Base-by-base conservation (phyloP, 2,329 filamentous ascomycete species). In the Fusarium marasasianum region DNA sequence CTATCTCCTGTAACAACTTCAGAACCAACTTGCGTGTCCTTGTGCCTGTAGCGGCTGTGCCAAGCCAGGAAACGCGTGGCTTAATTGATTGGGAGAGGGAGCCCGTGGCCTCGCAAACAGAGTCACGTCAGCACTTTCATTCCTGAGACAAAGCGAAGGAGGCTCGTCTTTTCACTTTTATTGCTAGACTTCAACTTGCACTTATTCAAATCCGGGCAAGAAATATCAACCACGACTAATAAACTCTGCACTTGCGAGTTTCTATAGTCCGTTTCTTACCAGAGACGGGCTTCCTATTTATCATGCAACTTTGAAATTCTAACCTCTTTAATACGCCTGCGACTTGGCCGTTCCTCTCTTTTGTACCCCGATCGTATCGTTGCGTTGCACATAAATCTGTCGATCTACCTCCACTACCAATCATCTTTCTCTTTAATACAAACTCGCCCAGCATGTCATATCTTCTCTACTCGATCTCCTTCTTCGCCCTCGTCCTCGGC, bases 381-480 rank as follows among this genome's bases (percentile, higher is more conserved):
- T 43, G 33, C 33, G 48, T n/a, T 37, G 40, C 44, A 51, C 63
- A 58, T 29, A 50, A 29, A 50, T 51, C 38, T 43, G 54, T 62
- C 38, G 20, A 71, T 58, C 56, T 44, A 57, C 41, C 43, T 41
- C 62, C 58, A 68, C 51, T 33, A 50, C 24, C 48, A 31, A 54
- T 35, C 26, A 57, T 37, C 22, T 57, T 37, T 29, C 14, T 40
- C 44, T 53, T 44, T 59, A 59, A 69, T 55, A 61, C 47, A 40
- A 40, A 45, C 11, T 63, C 45, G 47, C 40, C 59, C 56, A 81
- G 83, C 77, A 97, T 97, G 94, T 87, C 86, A 72, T 96, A 95
- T 86, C 81, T 97, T 73, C 90, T 97, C 84, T 97, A 95, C 86
- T 91, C 90, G 77, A 82, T 95, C 74, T 90, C 90, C 79, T 89